These are phyloP conservation scores for Enterospora canceri DNA, from an alignment of 371 early-diverging fungal species.

Conservation along the genomic window DNA sequence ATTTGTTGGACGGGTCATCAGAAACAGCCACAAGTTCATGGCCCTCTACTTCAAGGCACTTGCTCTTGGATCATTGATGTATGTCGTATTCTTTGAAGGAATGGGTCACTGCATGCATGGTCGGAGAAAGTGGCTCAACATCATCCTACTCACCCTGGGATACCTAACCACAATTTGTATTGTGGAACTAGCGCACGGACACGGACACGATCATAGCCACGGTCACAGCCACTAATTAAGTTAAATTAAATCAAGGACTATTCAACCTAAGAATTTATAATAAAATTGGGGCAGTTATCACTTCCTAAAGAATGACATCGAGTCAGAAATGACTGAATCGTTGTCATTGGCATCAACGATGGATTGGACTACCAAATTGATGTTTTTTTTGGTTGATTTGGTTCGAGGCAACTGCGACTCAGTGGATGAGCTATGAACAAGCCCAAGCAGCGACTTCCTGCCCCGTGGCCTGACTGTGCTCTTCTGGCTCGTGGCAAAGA, in stretches of 20 bases:
- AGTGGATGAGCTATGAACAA: background rate
- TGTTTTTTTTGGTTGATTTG: background rate
- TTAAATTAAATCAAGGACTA: too few species aligned
- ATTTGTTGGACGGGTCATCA: conserved; percentile 23
- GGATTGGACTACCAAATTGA: background rate
- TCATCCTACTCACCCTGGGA: conserved; percentile 22
- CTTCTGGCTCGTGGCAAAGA: background rate
- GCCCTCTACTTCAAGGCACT: conserved; percentile 34
- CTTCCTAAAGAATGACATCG: background rate
- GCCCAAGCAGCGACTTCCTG: background rate
- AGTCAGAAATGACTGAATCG: background rate
- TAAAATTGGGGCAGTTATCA: background rate
- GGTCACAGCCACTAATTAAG: background rate
- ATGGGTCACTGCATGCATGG: conserved; percentile 47
- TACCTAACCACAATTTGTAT: conserved; percentile 27
- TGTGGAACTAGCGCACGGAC: conserved; percentile 13
- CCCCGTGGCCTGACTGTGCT: background rate
- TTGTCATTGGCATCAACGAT: background rate
- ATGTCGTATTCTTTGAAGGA: conserved; percentile 56
- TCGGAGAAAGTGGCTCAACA: conserved; percentile 11
- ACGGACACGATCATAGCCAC: background rate
- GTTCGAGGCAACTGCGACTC: too few species aligned
- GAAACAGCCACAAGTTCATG: background rate
- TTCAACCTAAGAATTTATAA: too few species aligned
- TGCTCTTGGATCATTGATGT: conserved; percentile 52